These are phyloP conservation scores for Calycina marina DNA, from an alignment of 2,329 filamentous ascomycete species.

Conservation along the genomic window DNA sequence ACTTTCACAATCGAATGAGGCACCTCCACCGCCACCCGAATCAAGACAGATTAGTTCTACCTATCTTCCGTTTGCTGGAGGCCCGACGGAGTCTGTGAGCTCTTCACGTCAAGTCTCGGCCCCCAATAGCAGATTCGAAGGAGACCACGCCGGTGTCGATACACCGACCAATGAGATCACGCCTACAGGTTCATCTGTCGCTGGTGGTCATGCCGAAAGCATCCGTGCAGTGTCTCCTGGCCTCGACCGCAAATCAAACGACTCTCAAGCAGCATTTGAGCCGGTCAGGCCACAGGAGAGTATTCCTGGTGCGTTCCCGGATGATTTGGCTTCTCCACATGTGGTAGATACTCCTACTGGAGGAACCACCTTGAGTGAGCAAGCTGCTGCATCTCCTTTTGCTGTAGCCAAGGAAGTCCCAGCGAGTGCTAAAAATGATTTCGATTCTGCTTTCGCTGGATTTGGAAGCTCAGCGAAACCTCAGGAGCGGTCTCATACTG, in stretches of 20 bases:
- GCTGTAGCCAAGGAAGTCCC: conserved; percentile 34
- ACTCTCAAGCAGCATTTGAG: conserved; percentile 16
- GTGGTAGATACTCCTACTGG: conserved; percentile 33
- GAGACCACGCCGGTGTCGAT: conserved; percentile 25
- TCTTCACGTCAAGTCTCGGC: conserved; percentile 70
- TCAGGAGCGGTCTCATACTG: conserved; percentile 33
- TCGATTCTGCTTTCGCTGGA: conserved; percentile 71
- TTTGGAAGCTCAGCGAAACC: conserved; percentile 39
- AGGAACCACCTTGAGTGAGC: conserved; percentile 31
- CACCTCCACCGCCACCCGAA: conserved; percentile 49
- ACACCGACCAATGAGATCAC: conserved; percentile 25
- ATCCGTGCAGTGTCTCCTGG: conserved; percentile 16
- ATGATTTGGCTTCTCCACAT: conserved; percentile 28
- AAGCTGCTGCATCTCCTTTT: conserved; percentile 37
- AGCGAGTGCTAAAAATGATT: conserved; percentile 53
- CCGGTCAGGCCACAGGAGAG: conserved; percentile 21
- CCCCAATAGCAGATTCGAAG: conserved; percentile 50
- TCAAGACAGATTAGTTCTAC: conserved; percentile 66
- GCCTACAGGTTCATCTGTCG: conserved; percentile 19
- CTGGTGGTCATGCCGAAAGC: conserved; percentile 14
- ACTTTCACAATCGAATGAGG: conserved; percentile 40
- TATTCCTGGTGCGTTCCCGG: conserved; percentile 38
- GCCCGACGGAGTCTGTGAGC: conserved; percentile 51
- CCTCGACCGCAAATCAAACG: conserved; percentile 20
- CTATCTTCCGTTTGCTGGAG: conserved; percentile 53